Evolutionary conservation across 2,329 filamentous ascomycete species (phyloP).

Genomic region (Botrytis paeoniae): DNA sequence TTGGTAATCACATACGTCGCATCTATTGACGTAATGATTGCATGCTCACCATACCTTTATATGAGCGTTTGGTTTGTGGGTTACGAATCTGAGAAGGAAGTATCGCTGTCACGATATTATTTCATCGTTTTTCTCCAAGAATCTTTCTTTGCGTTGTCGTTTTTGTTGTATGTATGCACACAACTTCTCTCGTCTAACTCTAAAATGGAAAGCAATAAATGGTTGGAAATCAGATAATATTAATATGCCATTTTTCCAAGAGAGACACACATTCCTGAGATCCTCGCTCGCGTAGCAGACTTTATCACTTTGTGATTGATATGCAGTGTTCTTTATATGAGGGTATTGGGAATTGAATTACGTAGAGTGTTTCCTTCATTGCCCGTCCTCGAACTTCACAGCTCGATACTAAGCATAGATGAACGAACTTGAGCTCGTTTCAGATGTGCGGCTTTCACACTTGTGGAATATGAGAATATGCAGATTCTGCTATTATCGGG

Average conservation of each 20-base stretch:
- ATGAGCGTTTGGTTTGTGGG: accelerated
- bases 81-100: background rate
- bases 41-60: background rate
- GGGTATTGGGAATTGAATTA: background rate
- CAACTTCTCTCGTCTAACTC: too few relatives aligned
- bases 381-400: background rate
- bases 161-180: background rate
- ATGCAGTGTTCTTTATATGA: background rate
- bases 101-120: too few relatives aligned
- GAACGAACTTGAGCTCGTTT: background rate
- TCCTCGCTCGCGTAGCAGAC: background rate
- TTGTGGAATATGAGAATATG: background rate
- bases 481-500: too few relatives aligned
- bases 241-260: background rate
- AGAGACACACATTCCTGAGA: too few relatives aligned
- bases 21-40: background rate
- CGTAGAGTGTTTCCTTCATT: too few relatives aligned
- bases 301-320: background rate
- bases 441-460: background rate
- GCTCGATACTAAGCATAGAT: background rate
- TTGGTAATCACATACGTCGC: accelerated
- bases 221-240: accelerated
- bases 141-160: background rate
- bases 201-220: background rate
- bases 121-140: background rate